Conservation (phyloP, 1,284 basidiomycete species). For the Ceratorhiza oryzae-sativae region DNA sequence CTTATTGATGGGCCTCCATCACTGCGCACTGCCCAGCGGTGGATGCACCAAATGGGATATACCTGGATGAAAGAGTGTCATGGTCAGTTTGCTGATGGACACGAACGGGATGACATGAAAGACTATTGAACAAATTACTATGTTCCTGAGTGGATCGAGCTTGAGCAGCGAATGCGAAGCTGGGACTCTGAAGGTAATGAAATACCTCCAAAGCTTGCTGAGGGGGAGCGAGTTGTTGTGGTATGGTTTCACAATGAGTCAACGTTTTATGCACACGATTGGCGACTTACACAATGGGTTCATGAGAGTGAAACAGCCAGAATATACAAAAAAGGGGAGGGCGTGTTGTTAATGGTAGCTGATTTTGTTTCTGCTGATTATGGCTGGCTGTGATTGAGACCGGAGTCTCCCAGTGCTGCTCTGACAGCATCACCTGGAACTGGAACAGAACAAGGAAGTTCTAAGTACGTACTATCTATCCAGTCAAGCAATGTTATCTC, state of each 20-base stretch:
- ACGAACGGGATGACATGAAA: constrained; percentile 37
- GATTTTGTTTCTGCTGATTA: constrained; percentile 58
- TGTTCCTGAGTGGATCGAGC: constrained; percentile 24
- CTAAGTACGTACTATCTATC: background rate
- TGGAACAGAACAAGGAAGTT: constrained; percentile 49
- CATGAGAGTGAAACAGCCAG: constrained; percentile 46
- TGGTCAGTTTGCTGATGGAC: constrained; percentile 22
- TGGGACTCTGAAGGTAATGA: constrained; percentile 15
- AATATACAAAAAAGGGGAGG: constrained; percentile 54
- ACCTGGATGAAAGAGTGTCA: constrained; percentile 9
- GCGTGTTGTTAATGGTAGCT: constrained; percentile 55
- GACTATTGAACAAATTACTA: constrained; percentile 30
- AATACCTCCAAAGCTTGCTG: constrained; percentile 40
- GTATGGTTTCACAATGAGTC: constrained; percentile 52
- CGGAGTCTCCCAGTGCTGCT: constrained; percentile 52
- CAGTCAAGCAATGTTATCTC: constrained; percentile 50
- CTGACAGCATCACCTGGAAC: too few species aligned
- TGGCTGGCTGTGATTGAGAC: constrained; percentile 44
- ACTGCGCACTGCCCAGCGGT: constrained; percentile 34
- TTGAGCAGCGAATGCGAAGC: constrained; percentile 4
- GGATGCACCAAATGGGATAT: constrained; percentile 14
- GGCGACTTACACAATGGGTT: constrained; percentile 48
- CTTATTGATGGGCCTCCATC: constrained; percentile 8
- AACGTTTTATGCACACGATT: constrained; percentile 54
- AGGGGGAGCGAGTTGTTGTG: constrained; percentile 37